These are phyloP conservation scores for Castanea mollissima DNA, from an alignment of 306 rosid genomes.

Conservation along the genomic window DNA sequence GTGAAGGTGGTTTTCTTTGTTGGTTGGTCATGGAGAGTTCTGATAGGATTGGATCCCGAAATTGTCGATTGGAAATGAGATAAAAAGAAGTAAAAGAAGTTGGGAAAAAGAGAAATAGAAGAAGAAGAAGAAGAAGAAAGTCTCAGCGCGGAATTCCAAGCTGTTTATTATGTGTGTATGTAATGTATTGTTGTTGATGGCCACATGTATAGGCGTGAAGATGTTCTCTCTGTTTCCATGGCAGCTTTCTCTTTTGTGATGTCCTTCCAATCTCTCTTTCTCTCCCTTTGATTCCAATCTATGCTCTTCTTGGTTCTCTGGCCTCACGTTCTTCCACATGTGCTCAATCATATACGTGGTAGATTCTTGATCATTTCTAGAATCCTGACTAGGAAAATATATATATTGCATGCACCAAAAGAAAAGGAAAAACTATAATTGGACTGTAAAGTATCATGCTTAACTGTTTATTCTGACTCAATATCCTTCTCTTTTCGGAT, in stretches of 20 bases:
- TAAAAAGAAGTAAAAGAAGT: background rate
- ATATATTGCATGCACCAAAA: background rate
- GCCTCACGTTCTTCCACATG: slow-evolving; percentile 54
- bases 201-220: slow-evolving; percentile 79
- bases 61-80: slow-evolving; percentile 2
- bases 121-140: slow-evolving; percentile 3
- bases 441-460: too few species aligned
- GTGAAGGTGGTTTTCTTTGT: slow-evolving; percentile 36
- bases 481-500: too few species aligned
- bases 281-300: slow-evolving; percentile 42
- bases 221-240: slow-evolving; percentile 59
- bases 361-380: slow-evolving; percentile 37
- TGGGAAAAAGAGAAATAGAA: slow-evolving; percentile 21
- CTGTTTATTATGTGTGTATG: slow-evolving; percentile 18
- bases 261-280: slow-evolving; percentile 31
- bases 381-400: background rate
- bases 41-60: slow-evolving; percentile 31
- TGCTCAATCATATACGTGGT: slow-evolving; percentile 42
- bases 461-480: too few species aligned
- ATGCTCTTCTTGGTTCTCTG: slow-evolving; percentile 36
- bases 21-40: slow-evolving; percentile 35
- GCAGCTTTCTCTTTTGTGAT: slow-evolving; percentile 75
- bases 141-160: slow-evolving; percentile 54
- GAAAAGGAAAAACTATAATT: background rate
- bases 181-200: slow-evolving; percentile 29